Base-by-base conservation (phyloP, 495 filamentous ascomycete species). In the Parathielavia appendiculata region DNA sequence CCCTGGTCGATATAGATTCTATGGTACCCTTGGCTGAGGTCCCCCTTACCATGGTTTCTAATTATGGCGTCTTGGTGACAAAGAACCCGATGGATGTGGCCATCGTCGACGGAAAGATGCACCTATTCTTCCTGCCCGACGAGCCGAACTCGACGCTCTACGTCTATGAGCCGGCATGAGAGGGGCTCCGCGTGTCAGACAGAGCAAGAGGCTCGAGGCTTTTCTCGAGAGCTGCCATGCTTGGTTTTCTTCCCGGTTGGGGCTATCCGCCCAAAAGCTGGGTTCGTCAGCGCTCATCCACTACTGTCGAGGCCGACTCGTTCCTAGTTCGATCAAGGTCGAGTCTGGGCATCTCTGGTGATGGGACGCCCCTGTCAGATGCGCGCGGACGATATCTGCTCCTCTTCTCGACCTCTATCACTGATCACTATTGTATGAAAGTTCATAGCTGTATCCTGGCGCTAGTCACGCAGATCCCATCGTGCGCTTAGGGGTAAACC, bases 71-170 rank as follows among this genome's bases (percentile, higher is more conserved):
- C 1, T 32, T 66, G 14, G 44, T 74, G 59, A 70, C 71, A 16
- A 61, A 72, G 62, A 74, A 72, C 59, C 72, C 73, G 11, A 63
- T 74, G 38, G 71, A 75, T 35, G 66, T 69, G 20, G 61, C 64
- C 14, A 57, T 72, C 22, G 68, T 72, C 36, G 65, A 71, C 46
- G 69, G 71, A 9, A 71, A 68, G 52, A 50, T 73, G 59, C 61
- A 66, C 32, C 60, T 75, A 26, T 73, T 66, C 51, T 71, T 66
- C 49, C 50, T 73, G 34, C 72, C 72, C 20, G 66, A 75, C 39
- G 67, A 71, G 45, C 58, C 57, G 34, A 72, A 74, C 30, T 69
- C 68, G 19, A 73, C 69, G 7, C 58, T 75, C 26, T 74, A 71
- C 56, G 63, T 67, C 10, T 73, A 72, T 51, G 71, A 75, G 62